Base-by-base conservation (phyloP, 306 rosid genomes). In the Trifolium repens region DNA sequence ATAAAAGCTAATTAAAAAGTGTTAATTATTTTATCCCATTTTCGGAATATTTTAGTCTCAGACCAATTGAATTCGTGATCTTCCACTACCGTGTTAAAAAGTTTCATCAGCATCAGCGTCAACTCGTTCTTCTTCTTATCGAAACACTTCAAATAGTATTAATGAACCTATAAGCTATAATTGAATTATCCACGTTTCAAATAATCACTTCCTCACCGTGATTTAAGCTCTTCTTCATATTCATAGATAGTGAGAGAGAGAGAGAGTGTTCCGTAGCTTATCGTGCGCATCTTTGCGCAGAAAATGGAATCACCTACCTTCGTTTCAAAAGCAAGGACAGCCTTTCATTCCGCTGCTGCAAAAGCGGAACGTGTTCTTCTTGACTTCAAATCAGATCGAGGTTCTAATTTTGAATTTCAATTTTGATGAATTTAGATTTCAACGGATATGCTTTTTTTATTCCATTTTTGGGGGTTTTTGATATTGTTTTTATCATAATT, bases 311-410 rank as follows among this genome's bases (percentile, higher is more conserved):
- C 87, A 61, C 88, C 89, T 8, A 88, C 99, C 64, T 89, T 92
- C 75, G 96, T 96, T 57, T 96, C 90, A 46, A 96, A 90, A 89
- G 97, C 99, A 64, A 90, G 96, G 91, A 89, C 86, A 22, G 97
- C 98, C 91, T 89, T 96, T 50, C 88, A 90, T 90, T 96, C 98
- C 80, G 98, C 96, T 13, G 99, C 99, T 73, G 96, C 97, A 15
- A 94, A 94, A 90, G 98, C 99, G 96, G 99, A 92, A 88, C 87
- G 96, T 16, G 92, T 92, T 53, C 82, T 91, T 12, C 69, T 81
- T 26, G 97, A 91, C 83, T 92, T 90, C 49, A 94, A 94, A 78
- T 82, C 97, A 77, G 96, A 91, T 89, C 96, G 89, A 82, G 96
- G 94, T 89, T 35, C 27, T 8, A 5, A 30, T 65, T 40, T 74